Percentiles rank a stretch among this genome's conserved stretches.
These are phyloP conservation scores for Trypanosoma avium DNA, from an alignment of 208 protist genomes.

Conservation along the genomic window DNA sequence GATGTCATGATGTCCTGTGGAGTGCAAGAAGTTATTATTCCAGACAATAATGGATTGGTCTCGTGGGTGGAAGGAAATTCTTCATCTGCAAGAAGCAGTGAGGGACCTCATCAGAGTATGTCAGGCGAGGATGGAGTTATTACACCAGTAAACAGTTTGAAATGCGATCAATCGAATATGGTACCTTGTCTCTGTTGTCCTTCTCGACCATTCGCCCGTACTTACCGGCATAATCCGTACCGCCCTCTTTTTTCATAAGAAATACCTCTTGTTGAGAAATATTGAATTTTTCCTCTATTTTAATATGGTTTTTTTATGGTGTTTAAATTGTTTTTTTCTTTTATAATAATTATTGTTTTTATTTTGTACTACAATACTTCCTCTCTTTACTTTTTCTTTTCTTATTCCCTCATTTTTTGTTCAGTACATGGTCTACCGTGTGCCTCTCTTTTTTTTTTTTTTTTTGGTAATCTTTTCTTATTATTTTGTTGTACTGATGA, in stretches of 20 bases:
- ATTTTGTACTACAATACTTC: too few relatives aligned
- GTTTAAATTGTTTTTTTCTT: too few relatives aligned
- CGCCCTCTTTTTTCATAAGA: background rate
- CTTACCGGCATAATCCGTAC: constrained; percentile 12
- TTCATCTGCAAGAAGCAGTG: background rate
- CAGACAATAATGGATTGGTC: background rate
- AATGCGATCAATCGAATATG: background rate
- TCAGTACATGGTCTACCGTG: too few relatives aligned
- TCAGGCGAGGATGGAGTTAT: background rate
- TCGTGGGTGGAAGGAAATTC: background rate
- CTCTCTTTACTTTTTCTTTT: too few relatives aligned
- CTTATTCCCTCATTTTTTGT: too few relatives aligned
- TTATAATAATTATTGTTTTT: too few relatives aligned
- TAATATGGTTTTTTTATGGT: background rate
- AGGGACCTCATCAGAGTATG: background rate
- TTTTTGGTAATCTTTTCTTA: too few relatives aligned
- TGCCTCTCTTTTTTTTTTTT: too few relatives aligned
- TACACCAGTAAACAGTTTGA: background rate
- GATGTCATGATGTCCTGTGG: background rate
- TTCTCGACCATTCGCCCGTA: background rate
- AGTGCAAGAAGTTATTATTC: background rate
- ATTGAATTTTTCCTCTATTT: background rate
- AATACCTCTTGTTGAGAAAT: background rate
- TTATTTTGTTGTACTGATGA: too few relatives aligned
- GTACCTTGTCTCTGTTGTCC: too few relatives aligned